Percentiles rank a stretch among this genome's conserved stretches.
Evolutionary conservation across 768 basidiomycete species (phyloP).

Genomic region (Tulasnella sp.): DNA sequence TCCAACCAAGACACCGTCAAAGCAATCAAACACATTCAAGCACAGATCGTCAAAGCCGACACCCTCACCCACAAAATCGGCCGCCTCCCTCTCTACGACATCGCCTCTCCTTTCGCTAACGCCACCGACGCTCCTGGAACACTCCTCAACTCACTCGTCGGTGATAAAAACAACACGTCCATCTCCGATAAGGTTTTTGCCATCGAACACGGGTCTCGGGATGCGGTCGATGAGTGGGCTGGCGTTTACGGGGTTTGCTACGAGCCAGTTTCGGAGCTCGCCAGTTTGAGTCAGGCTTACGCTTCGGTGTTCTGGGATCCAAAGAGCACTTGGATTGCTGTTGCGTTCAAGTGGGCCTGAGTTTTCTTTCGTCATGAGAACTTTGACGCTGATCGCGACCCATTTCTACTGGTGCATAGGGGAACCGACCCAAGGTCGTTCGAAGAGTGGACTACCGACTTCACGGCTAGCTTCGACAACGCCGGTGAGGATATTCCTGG

Average conservation of each 20-base stretch:
- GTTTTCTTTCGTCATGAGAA: not conserved
- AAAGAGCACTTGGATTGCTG: slow-evolving; percentile 20
- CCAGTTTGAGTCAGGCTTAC: slow-evolving; percentile 11
- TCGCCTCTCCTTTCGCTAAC: not conserved
- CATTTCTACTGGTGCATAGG: not conserved
- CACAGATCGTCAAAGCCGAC: not conserved
- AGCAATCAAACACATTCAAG: not conserved
- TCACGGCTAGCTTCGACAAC: slow-evolving; percentile 5
- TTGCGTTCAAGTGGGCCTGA: slow-evolving; percentile 22
- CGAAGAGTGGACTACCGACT: slow-evolving; percentile 23
- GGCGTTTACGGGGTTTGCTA: slow-evolving; percentile 5
- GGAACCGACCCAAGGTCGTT: slow-evolving; percentile 21
- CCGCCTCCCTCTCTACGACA: not conserved
- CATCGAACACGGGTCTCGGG: not conserved
- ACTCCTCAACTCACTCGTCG: not conserved
- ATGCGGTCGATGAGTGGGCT: not conserved
- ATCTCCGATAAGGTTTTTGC: not conserved
- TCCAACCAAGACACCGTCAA: not conserved
- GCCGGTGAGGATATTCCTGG: not conserved
- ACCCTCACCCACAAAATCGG: not conserved
- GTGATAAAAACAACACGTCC: not conserved
- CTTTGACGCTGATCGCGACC: not conserved
- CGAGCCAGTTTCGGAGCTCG: slow-evolving; percentile 15
- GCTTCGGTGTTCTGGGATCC: slow-evolving; percentile 21
- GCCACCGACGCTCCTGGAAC: not conserved